These are phyloP conservation scores for Sphagnurus paluster DNA, from an alignment of 1,284 basidiomycete genomes.

Conservation along the genomic window DNA sequence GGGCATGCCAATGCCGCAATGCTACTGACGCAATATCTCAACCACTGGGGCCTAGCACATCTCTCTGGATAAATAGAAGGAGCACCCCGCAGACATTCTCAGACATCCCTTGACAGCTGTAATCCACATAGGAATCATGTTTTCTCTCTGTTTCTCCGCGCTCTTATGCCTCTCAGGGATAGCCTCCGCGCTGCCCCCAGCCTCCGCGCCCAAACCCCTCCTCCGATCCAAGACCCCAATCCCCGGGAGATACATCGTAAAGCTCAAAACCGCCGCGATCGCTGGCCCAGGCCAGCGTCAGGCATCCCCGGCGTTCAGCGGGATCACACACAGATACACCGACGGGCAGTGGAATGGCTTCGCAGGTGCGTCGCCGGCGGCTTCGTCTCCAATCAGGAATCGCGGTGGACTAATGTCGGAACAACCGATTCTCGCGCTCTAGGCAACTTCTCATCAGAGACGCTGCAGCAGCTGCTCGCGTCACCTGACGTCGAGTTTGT, in stretches of 20 bases:
- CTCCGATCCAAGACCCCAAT: slow-evolving; percentile 2
- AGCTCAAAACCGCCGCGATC: slow-evolving; percentile 6
- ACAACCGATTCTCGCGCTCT: too few relatives aligned
- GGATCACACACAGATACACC: slow-evolving; percentile 8
- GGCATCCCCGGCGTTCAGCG: slow-evolving; percentile 2
- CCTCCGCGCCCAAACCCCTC: background rate
- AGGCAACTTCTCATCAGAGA: slow-evolving; percentile 15
- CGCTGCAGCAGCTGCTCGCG: slow-evolving; percentile 6
- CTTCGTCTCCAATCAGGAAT: background rate
- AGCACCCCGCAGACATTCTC: too few relatives aligned
- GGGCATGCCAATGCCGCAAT: too few relatives aligned
- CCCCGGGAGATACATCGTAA: slow-evolving; percentile 15
- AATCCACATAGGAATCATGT: too few relatives aligned
- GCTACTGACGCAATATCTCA: too few relatives aligned
- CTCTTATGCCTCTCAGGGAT: background rate
- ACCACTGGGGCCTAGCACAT: too few relatives aligned
- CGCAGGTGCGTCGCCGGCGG: slow-evolving; percentile 8
- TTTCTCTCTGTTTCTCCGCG: background rate
- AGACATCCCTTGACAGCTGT: too few relatives aligned
- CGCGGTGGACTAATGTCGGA: too few relatives aligned
- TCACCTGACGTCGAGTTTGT: slow-evolving; percentile 19
- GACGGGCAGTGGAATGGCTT: slow-evolving; percentile 18
- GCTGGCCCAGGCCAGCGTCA: background rate
- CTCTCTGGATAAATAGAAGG: too few relatives aligned
- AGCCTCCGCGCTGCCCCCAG: background rate